Base-by-base conservation (phyloP, 192 early-diverging fungal species). In the Gigaspora rosea region DNA sequence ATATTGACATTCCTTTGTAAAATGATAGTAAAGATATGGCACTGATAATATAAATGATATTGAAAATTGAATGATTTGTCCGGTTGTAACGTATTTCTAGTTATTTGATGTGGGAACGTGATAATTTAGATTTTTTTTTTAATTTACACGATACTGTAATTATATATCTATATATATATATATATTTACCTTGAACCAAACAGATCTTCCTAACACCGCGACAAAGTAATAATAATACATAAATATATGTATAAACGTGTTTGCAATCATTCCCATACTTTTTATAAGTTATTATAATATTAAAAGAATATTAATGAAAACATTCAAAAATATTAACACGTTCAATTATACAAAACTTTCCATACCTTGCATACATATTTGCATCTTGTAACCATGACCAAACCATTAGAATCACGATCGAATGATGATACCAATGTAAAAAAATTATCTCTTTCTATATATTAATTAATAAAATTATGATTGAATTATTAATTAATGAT, bases 221-320 rank as follows among this genome's bases (percentile, higher is more conserved):
- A 62, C 73, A 78, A 78, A 86, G 74, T 87, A 87, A 54, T 87
- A 87, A 57, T 81, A 87, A 65, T 87, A 87, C 86, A 87, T 87
- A 52, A 86, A 84, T 13, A 86, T 79, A 73, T 87, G 86, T 5
- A 87, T 69, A 10, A 83, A 56, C 9, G 85, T 85, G 51, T 87
- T 87, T 49, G 80, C 76, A 27, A 86, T 82, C 78, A 85, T 80
- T 8, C 86, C 85, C 4, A 73, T 62, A 4, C 82, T 70, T 65
- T 16, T 35, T 62, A 33, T 63, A 9, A 27, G 27, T 27, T 27
- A 27, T 27, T 27, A 27, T 1, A 27, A 1, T 27, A 27, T 27
- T 27, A 27, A 27, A 20, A 59, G 35, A 10, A 67, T 41, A 41
- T 41, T 41, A 41, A 41, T 7, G 41, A 41, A 41, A 3, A 41